These are phyloP conservation scores for Linnemannia elongata DNA, from an alignment of 192 early-diverging fungal genomes.

Conservation along the genomic window DNA sequence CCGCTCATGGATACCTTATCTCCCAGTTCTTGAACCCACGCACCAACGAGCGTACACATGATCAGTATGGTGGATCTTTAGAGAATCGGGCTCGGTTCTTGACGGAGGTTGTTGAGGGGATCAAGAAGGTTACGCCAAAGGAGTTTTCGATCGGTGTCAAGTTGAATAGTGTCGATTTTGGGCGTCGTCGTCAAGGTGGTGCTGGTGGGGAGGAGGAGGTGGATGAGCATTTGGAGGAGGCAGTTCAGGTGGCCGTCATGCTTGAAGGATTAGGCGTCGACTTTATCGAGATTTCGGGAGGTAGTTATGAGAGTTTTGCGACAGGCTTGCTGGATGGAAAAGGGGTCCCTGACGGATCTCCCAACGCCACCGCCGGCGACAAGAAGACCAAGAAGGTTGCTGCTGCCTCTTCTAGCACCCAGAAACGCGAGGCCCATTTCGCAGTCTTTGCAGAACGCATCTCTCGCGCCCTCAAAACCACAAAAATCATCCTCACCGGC, in stretches of 20 bases:
- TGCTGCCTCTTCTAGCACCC: not conserved
- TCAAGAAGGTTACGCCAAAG: not conserved
- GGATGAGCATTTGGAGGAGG: constrained; percentile 79
- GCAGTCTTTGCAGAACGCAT: constrained; percentile 41
- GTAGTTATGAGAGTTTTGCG: constrained; percentile 66
- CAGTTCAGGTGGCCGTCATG: constrained; percentile 67
- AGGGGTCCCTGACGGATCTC: not conserved
- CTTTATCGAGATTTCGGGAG: constrained; percentile 85
- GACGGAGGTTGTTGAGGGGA: constrained; percentile 25
- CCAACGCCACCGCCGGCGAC: not conserved
- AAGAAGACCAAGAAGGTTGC: not conserved
- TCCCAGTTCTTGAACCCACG: constrained; percentile 83
- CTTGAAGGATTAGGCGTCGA: constrained; percentile 83
- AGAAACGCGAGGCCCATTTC: constrained; percentile 31
- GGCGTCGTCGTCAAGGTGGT: constrained; percentile 68
- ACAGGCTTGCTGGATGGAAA: constrained; percentile 29
- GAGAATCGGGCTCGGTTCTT: constrained; percentile 87
- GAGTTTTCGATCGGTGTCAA: constrained; percentile 34
- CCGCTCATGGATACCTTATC: constrained; percentile 91
- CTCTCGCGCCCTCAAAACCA: constrained; percentile 14
- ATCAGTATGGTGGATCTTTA: constrained; percentile 86
- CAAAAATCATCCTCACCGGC: constrained; percentile 28
- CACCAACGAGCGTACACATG: constrained; percentile 87
- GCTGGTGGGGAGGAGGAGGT: constrained; percentile 72
- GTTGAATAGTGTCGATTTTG: constrained; percentile 71